A percentile compares a stretch with the other conserved stretches of the same genome.
phyloP scores from a whole-genome alignment of 169 alveolate species.

The Babesia caballi region DNA sequence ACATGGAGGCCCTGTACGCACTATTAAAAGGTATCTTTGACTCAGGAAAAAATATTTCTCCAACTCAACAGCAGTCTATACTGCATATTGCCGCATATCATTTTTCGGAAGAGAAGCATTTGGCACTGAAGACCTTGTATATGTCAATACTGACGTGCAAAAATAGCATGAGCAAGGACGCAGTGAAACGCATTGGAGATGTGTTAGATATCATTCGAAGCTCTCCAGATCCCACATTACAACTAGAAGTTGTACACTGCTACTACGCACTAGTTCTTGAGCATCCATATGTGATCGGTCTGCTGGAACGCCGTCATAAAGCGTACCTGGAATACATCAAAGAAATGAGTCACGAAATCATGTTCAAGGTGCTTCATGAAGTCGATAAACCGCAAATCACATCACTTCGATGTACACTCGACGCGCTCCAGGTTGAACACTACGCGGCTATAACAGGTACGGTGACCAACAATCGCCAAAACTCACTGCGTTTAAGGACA shows the following conservation, averaged over 20 bases:
- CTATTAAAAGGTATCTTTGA: too few species aligned
- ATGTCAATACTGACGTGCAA: not conserved
- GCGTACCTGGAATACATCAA: slow-evolving; percentile 32
- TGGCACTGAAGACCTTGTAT: slow-evolving; percentile 9
- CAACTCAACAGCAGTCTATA: too few species aligned
- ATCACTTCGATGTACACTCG: slow-evolving; percentile 8
- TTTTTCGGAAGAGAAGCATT: not conserved
- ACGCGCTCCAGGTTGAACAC: slow-evolving; percentile 13
- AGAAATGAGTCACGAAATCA: slow-evolving; percentile 23
- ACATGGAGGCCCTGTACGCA: too few species aligned
- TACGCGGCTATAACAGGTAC: slow-evolving; percentile 55
- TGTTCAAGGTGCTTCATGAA: slow-evolving; percentile 9
- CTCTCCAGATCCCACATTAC: slow-evolving; percentile 5
- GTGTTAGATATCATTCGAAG: slow-evolving; percentile 1
- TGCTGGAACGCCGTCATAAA: not conserved
- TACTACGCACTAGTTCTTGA: not conserved
- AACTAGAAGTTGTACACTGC: slow-evolving; percentile 17
- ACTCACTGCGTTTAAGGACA: slow-evolving; percentile 23
- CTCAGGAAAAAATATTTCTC: too few species aligned
- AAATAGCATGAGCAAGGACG: not conserved
- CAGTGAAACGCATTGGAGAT: not conserved
- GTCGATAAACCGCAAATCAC: not conserved
- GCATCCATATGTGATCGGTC: not conserved
- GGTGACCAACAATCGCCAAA: not conserved
- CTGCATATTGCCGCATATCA: too few species aligned